phyloP scores from a whole-genome alignment of 2,329 filamentous ascomycete species.

The Fusarium subglutinans region DNA sequence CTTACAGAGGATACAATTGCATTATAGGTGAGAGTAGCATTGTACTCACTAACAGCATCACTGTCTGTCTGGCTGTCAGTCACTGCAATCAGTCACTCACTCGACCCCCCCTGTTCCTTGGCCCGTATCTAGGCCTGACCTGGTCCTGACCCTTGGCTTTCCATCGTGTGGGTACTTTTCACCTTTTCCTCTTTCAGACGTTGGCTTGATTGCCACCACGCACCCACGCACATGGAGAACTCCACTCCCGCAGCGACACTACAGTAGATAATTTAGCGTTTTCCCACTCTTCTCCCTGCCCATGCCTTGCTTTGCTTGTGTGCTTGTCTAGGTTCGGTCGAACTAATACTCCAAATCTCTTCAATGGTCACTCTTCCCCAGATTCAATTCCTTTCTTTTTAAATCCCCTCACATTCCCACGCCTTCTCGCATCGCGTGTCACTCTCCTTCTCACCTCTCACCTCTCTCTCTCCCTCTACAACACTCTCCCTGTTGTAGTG shows the following conservation, averaged over 20 bases:
- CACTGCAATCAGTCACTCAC: neutral
- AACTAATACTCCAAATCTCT: slow-evolving; percentile 24
- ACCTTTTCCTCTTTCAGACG: slow-evolving; percentile 13
- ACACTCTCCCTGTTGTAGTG: neutral
- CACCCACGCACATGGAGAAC: neutral
- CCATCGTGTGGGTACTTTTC: neutral
- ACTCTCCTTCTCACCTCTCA: neutral
- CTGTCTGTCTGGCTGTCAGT: neutral
- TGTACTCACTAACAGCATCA: neutral
- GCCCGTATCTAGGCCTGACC: neutral
- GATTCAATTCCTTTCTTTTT: slow-evolving; percentile 27
- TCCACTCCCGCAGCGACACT: slow-evolving; percentile 3
- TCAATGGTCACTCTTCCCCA: slow-evolving; percentile 18
- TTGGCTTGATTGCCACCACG: slow-evolving; percentile 26
- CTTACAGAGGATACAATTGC: neutral
- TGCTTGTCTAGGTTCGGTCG: neutral
- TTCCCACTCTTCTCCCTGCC: neutral
- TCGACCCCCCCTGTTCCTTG: neutral
- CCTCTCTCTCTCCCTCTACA: neutral
- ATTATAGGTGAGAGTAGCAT: neutral
- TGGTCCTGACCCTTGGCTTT: neutral
- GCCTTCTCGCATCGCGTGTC: neutral
- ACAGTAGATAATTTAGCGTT: slow-evolving; percentile 8
- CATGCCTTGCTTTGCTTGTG: neutral
- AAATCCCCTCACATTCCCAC: slow-evolving; percentile 1